Evolutionary conservation across 1,284 basidiomycete genomes (phyloP).

Genomic region (Apiotrichum laibachii): DNA sequence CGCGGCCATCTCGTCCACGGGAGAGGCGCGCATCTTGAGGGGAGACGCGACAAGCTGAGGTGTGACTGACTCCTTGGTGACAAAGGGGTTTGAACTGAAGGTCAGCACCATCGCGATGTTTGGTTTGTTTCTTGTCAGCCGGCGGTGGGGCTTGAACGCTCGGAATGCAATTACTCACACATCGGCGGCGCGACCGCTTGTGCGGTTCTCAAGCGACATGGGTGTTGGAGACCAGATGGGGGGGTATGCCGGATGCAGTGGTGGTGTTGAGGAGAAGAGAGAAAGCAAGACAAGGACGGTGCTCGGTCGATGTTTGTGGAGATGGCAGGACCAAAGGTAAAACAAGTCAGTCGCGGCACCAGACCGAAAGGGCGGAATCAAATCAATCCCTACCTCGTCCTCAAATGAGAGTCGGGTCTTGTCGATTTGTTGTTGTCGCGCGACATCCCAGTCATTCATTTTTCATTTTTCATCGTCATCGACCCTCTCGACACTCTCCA

Average conservation of each 20-base stretch:
- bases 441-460: too few relatives aligned
- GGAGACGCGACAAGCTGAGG: conserved; percentile 17
- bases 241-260: too few relatives aligned
- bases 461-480: too few relatives aligned
- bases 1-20: conserved; percentile 23
- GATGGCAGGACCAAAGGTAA: conserved; percentile 1
- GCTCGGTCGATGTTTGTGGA: too few relatives aligned
- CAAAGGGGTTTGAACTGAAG: conserved; percentile 38
- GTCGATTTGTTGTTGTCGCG: too few relatives aligned
- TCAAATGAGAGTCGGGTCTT: not conserved
- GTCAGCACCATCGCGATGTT: not conserved
- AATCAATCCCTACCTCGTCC: conserved; percentile 6
- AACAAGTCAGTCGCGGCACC: conserved; percentile 23
- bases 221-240: not conserved
- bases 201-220: not conserved
- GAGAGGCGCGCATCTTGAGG: conserved; percentile 3
- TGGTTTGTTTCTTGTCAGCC: not conserved
- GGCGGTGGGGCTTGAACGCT: not conserved
- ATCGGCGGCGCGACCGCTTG: not conserved
- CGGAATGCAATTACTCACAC: too few relatives aligned
- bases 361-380: conserved; percentile 1
- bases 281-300: not conserved
- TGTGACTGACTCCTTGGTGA: conserved; percentile 19
- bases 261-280: too few relatives aligned
- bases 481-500: too few relatives aligned